Evolutionary conservation across 352 stramenopile species (phyloP).

Genomic region (Pythium sukuiense): DNA sequence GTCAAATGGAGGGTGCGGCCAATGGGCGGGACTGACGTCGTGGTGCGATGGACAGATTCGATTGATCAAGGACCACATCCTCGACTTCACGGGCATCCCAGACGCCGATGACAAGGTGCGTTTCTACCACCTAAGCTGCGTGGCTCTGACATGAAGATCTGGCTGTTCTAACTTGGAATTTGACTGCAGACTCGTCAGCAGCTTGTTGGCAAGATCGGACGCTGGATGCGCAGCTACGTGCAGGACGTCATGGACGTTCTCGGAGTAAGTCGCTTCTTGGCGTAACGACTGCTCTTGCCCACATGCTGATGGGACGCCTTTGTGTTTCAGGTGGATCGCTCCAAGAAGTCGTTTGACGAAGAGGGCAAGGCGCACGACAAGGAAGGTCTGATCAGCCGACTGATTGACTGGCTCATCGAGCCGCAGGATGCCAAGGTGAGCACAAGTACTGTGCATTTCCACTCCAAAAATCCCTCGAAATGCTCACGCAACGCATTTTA

Average conservation of each 20-base stretch:
- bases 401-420: conserved; percentile 77
- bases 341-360: conserved; percentile 84
- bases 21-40: background rate
- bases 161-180: background rate
- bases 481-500: background rate
- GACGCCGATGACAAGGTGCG: conserved; percentile 68
- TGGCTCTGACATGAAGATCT: background rate
- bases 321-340: conserved; percentile 64
- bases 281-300: background rate
- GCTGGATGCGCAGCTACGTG: conserved; percentile 72
- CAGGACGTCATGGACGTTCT: conserved; percentile 79
- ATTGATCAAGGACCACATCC: conserved; percentile 77
- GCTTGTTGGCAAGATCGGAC: conserved; percentile 59
- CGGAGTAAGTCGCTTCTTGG: conserved; percentile 36
- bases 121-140: background rate
- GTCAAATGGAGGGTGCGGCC: background rate
- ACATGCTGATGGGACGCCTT: background rate
- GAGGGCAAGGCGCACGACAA: conserved; percentile 56
- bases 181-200: conserved; percentile 48
- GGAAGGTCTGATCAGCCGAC: conserved; percentile 58
- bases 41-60: conserved; percentile 43
- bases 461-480: background rate
- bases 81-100: conserved; percentile 69
- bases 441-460: too few species aligned
- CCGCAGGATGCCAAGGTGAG: conserved; percentile 54